Base-by-base conservation (phyloP, 768 basidiomycete genomes). In the Tricholoma hemisulphureum region DNA sequence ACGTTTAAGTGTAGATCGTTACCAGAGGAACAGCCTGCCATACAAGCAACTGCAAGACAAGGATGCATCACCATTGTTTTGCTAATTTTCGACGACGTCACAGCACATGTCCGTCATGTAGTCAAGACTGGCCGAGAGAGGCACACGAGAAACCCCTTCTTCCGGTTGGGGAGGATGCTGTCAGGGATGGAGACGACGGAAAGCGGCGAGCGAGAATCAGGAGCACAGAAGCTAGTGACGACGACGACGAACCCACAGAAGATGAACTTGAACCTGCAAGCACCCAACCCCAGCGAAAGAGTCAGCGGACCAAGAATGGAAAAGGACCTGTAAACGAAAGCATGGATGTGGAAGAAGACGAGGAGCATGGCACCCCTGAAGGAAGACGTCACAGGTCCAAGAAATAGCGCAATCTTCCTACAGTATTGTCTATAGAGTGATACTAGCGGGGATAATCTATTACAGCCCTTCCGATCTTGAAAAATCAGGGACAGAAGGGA, bases 141-240 rank as follows among this genome's bases (percentile, higher is more conserved):
- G 69, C 71, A 5, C 74, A 73, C 21, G 76, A 72, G n/a, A 68
- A 74, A 18, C 75, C 71, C 20, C 76, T 92, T 35, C 60, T 68
- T 2, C 79, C 81, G 5, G 72, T 93, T 13, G 91, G 91, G 13
- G 91, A 93, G 71, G 81, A 69, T 6, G 91, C 91, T 5, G 80
- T 79, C 46, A 79, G 75, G 52, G 83, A 83, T 49, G 86, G 83
- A 8, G 84, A 89, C 24, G 84, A 85, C 23, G 70, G 67, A 2
- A 74, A 65, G 58, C 69, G 74, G 37, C 71, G 72, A 18, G 67
- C 69, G 13, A 71, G 75, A 35, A 61, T 66, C n/a, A 67, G 60
- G 57, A 67, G 64, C 14, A 63, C 66, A 20, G 68, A 68, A 0
- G 74, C 68, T 29, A 79, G 80, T 29, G 81, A 78, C 10, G 81